A percentile compares a stretch with the other conserved stretches of the same genome.
Conservation (phyloP, 2,329 filamentous ascomycete species). For the Geosmithia flava region DNA sequence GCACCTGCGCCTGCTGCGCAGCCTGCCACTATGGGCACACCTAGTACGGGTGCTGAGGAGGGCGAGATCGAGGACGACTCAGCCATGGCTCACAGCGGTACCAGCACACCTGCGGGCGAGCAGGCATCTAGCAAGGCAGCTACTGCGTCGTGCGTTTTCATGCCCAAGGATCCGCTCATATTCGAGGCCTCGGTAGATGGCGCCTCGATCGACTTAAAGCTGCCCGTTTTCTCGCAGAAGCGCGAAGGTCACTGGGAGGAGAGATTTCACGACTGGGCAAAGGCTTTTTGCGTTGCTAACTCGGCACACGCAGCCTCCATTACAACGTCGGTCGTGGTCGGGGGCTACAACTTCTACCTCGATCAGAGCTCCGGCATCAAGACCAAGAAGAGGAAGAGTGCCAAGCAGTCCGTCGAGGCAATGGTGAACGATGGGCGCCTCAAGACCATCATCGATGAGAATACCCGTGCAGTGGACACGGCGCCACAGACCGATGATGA, state of each 20-base stretch:
- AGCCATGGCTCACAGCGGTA: not conserved
- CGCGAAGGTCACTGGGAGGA: conserved; percentile 18
- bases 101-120: not conserved
- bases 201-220: conserved; percentile 9
- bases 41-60: conserved; percentile 13
- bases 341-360: conserved; percentile 17
- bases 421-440: conserved; percentile 12
- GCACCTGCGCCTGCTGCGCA: not conserved
- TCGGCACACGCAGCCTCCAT: conserved; percentile 8
- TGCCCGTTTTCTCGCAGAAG: conserved; percentile 14
- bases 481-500: conserved; percentile 8
- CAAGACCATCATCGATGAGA: conserved; percentile 4
- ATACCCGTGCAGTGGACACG: not conserved
- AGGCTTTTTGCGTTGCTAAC: conserved; percentile 16
- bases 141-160: conserved; percentile 4
- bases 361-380: conserved; percentile 16
- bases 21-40: not conserved
- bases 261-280: conserved; percentile 21
- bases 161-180: conserved; percentile 8
- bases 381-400: conserved; percentile 16
- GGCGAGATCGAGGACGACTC: conserved; percentile 17
- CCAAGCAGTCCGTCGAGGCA: conserved; percentile 15
- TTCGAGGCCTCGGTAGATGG: conserved; percentile 6
- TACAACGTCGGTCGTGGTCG: conserved; percentile 9
- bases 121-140: not conserved